These are phyloP conservation scores for Picochlorum costavermella DNA, from an alignment of 139 green algal species.

Conservation along the genomic window DNA sequence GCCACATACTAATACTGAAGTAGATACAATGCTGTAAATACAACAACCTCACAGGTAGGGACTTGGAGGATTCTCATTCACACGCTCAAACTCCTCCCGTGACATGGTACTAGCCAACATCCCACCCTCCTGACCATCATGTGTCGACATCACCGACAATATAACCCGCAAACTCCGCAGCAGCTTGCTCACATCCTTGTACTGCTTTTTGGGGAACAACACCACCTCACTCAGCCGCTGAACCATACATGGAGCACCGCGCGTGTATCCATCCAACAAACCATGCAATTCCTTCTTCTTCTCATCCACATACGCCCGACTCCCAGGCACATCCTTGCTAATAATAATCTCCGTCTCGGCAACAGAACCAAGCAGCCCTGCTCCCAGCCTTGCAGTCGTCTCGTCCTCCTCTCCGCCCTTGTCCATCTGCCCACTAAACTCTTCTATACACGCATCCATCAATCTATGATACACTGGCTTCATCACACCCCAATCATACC, in stretches of 20 bases:
- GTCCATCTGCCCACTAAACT: no score
- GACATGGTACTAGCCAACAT: slow-evolving; percentile 5
- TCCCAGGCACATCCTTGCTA: slow-evolving; percentile 15
- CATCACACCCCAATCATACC: slow-evolving; percentile 47
- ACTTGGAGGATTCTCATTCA: slow-evolving; percentile 40
- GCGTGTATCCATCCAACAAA: slow-evolving; percentile 23
- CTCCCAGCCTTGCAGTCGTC: no score
- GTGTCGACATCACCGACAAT: slow-evolving; percentile 41
- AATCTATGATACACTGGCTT: slow-evolving; percentile 39
- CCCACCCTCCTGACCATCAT: background rate
- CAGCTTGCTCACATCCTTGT: slow-evolving; percentile 53
- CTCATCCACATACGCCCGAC: slow-evolving; percentile 13
- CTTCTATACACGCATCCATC: slow-evolving; percentile 20
- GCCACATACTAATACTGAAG: background rate
- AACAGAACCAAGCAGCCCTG: slow-evolving; percentile 21
- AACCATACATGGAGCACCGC: slow-evolving; percentile 57
- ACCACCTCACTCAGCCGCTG: slow-evolving; percentile 68
- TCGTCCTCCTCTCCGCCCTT: no score
- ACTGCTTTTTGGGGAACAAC: slow-evolving; percentile 64
- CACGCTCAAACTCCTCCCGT: slow-evolving; percentile 17
- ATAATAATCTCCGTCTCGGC: slow-evolving; percentile 13
- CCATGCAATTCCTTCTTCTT: slow-evolving; percentile 31
- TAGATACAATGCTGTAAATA: slow-evolving; percentile 2
- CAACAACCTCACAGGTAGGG: slow-evolving; percentile 11
- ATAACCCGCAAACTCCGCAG: slow-evolving; percentile 49